These are phyloP conservation scores for Myriosclerotinia curreyana DNA, from an alignment of 2,329 filamentous ascomycete species.

Conservation along the genomic window DNA sequence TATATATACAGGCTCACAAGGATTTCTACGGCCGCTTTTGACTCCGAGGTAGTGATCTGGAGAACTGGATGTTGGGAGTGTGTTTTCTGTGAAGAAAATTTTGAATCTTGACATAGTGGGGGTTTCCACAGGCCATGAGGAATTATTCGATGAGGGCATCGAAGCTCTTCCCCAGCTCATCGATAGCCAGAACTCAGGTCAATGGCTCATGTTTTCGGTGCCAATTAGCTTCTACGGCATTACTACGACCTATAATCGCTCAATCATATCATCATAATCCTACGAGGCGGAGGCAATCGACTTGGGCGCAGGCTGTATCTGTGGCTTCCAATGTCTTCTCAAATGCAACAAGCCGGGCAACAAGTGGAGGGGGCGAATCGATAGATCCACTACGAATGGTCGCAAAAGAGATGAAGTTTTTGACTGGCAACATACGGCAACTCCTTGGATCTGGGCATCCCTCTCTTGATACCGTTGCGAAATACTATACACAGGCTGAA, in stretches of 20 bases:
- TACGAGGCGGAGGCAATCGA: slow-evolving; percentile 54
- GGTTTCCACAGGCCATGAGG: slow-evolving; percentile 46
- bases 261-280: slow-evolving; percentile 38
- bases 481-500: slow-evolving; percentile 96
- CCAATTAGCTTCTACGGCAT: slow-evolving; percentile 33
- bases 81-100: neutral
- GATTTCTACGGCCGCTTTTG: neutral
- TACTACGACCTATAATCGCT: slow-evolving; percentile 23
- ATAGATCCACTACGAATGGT: slow-evolving; percentile 87
- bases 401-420: slow-evolving; percentile 93
- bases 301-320: slow-evolving; percentile 71
- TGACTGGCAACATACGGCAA: slow-evolving; percentile 90
- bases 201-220: slow-evolving; percentile 44
- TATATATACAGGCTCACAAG: slow-evolving; percentile 17
- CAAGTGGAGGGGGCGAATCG: slow-evolving; percentile 61
- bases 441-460: slow-evolving; percentile 93
- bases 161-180: slow-evolving; percentile 44
- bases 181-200: slow-evolving; percentile 40
- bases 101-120: slow-evolving; percentile 5
- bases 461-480: slow-evolving; percentile 88
- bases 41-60: slow-evolving; percentile 2
- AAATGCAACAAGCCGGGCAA: slow-evolving; percentile 57
- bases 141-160: slow-evolving; percentile 51
- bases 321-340: slow-evolving; percentile 69
- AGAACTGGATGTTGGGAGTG: neutral